Conservation (phyloP, 129 eudicot species). For the Calendula officinalis region DNA sequence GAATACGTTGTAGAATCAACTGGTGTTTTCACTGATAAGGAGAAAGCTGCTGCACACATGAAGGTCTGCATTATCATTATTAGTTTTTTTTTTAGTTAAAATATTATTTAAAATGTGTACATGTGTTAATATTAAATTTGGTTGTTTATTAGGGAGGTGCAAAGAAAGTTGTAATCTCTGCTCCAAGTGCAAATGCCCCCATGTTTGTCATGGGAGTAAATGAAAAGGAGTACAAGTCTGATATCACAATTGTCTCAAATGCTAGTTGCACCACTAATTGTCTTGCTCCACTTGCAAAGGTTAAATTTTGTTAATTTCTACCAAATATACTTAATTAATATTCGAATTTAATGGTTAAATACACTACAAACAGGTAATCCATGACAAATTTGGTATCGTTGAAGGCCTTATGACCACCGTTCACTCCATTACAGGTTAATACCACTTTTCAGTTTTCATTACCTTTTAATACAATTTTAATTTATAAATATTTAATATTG, state of each 20-base stretch:
- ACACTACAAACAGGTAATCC: constrained; percentile 41
- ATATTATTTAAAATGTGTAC: too few species aligned
- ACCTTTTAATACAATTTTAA: too few species aligned
- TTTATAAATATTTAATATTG: background rate
- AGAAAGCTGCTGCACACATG: constrained; percentile 76
- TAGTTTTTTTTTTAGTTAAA: background rate
- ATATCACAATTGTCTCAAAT: constrained; percentile 69
- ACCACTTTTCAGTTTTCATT: too few species aligned
- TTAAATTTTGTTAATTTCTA: background rate
- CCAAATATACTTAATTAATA: too few species aligned
- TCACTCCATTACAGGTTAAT: constrained; percentile 70
- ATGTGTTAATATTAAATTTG: background rate
- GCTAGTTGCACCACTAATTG: constrained; percentile 92
- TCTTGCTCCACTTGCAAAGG: constrained; percentile 83
- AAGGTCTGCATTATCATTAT: constrained; percentile 36
- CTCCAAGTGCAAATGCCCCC: constrained; percentile 79
- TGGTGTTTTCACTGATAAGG: constrained; percentile 77
- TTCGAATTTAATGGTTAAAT: too few species aligned
- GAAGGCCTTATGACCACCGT: constrained; percentile 86
- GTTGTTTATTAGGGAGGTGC: constrained; percentile 66
- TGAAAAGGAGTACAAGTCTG: constrained; percentile 66
- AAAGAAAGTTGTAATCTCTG: constrained; percentile 82
- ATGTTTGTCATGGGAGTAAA: constrained; percentile 91
- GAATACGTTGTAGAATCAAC: constrained; percentile 73
- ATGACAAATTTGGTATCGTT: constrained; percentile 85